Evolutionary conservation across 2,329 filamentous ascomycete species (phyloP).

Genomic region (Colletotrichum neosansevieriae): DNA sequence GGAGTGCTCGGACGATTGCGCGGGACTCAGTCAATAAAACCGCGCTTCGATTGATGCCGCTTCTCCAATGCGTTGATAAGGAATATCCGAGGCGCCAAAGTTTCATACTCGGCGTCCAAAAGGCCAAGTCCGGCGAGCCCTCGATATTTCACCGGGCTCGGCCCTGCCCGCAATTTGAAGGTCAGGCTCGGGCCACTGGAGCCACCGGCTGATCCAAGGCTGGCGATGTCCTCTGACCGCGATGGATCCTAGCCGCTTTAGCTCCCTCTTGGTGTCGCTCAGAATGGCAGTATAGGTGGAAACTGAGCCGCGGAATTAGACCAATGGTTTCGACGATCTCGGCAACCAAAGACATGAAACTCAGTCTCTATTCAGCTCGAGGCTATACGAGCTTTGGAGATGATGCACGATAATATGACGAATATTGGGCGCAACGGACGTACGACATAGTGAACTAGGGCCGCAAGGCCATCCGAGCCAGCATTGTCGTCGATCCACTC

Average conservation of each 20-base stretch:
- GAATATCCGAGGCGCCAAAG: too few relatives aligned
- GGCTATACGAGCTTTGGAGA: not conserved
- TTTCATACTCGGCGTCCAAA: too few relatives aligned
- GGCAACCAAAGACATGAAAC: slow-evolving; percentile 4
- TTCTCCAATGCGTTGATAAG: too few relatives aligned
- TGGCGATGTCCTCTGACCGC: not conserved
- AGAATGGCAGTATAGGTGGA: too few relatives aligned
- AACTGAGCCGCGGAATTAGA: not conserved
- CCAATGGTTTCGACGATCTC: slow-evolving; percentile 1
- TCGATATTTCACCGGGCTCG: too few relatives aligned
- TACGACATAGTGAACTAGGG: not conserved
- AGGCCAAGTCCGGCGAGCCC: too few relatives aligned
- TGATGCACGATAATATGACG: too few relatives aligned
- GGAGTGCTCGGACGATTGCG: too few relatives aligned
- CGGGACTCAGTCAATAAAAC: too few relatives aligned
- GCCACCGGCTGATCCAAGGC: not conserved
- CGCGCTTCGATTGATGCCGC: too few relatives aligned
- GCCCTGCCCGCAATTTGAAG: too few relatives aligned
- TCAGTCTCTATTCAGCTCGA: not conserved
- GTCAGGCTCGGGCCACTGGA: too few relatives aligned
- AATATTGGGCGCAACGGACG: not conserved
- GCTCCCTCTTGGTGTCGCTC: not conserved
- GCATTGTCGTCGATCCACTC: not conserved
- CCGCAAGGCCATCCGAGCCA: slow-evolving; percentile 6
- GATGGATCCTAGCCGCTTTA: not conserved